Evolutionary conservation across 495 filamentous ascomycete species (phyloP), one percentile per base, ranked within the genome.

Genomic region (Recurvomyces mirabilis): DNA sequence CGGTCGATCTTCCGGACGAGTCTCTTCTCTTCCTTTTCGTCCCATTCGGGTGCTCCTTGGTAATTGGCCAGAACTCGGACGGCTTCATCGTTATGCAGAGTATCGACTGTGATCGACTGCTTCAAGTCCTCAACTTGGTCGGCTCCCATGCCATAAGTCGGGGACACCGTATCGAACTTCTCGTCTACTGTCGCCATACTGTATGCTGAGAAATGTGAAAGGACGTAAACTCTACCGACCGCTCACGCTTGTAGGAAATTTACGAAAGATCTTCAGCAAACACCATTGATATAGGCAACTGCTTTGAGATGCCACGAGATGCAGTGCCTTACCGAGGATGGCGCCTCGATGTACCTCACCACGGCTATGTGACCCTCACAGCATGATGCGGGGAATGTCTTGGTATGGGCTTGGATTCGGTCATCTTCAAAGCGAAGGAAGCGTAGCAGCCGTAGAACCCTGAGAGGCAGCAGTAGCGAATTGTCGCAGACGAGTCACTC

Each of bases 21-120:
- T 43, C 52, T 60, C 42, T 63, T 65, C 49, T 66, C 65, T 36
- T 61, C 64, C 23, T 47, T 53, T 2, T 45, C 39, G n/a, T 61
- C 58, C 46, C 67, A 70, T 10, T 54, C 53, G 38, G 61, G 52
- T n/a, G 66, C 64, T 15, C 68, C 68, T 0, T 55, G 48, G 47
- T 71, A 70, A 15, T 36, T 23, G 7, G 53, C 51, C 0, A 53
- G 42, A 2, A 71, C 63, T 41, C 63, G 65, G 41, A 71, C 44
- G 5, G 67, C 69, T 42, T 71, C 68, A 49, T 69, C 65, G 28
- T 57, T 59, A 48, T 70, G 66, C 12, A 65, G 38, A 1, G 63
- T 68, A 45, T 69, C 68, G 28, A 68, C 22, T 26, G 38, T 26
- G 17, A 20, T 41, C 9, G 25, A 15, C 38, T 26, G 26, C 38